Base-by-base conservation (phyloP, 768 basidiomycete genomes). In the Russula sp. region DNA sequence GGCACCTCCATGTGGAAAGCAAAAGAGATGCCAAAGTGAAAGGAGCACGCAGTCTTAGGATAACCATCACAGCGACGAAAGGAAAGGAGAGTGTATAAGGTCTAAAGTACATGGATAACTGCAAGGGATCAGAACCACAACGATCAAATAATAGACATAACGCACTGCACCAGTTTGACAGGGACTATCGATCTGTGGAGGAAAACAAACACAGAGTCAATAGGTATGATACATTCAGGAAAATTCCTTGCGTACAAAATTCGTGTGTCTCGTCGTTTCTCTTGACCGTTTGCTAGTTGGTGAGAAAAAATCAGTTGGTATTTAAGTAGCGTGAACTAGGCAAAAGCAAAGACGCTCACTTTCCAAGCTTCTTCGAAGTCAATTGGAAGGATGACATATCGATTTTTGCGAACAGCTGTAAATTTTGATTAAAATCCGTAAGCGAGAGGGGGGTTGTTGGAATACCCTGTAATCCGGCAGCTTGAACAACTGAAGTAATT, bases 361-460 rank as follows among this genome's bases (percentile, higher is more conserved):
- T 98, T 98, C 95, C 95, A 99, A 71, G 94, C 94, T 74, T 98
- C 96, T 73, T 99, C 97, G 69, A 99, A 98, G 81, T 99, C 97
- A 14, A 88, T 83, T 0, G 97, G 96, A 22, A 98, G 78, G 71
- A 99, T 95, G 49, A 99, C 84, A 76, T 99, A 99, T 70, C 96
- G 88, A 74, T 98, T 98, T 78, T 98, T 98, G 61, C 96, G 87
- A 16, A 98, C 96, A 67, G 95, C 95, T 94, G 66, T 53, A 60
- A n/a, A 43, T 18, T 54, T 36, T 35, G 20, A 5, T 51, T 25
- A 42, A 25, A 34, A 53, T 7, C 32, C 56, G 22, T 50, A 34
- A 34, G 35, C 7, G 39, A 13, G 51, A 13, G 4, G 13, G 25
- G 29, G 3, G 32, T 29, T 48, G 39, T 35, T 8, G 32, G 13